phyloP scores from a whole-genome alignment of 805 yeast species.

The Ogataea polymorpha region DNA sequence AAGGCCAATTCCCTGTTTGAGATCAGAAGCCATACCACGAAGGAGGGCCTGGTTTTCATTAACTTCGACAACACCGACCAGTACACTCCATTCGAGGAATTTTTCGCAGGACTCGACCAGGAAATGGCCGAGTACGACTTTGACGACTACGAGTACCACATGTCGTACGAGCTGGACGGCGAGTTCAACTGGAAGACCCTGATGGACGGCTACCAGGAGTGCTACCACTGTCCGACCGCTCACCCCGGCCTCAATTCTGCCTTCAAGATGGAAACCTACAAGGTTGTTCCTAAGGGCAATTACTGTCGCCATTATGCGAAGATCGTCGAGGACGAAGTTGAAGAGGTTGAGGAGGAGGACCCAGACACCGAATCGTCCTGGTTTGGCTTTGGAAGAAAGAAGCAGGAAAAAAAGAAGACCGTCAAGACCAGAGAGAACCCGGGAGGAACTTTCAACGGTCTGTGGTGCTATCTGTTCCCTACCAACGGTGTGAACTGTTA shows the following conservation, averaged over 20 bases:
- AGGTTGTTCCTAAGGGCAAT: slow-evolving; percentile 56
- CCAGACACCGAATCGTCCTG: slow-evolving; percentile 41
- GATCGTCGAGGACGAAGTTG: slow-evolving; percentile 39
- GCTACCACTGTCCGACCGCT: slow-evolving; percentile 67
- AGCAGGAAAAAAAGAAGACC: slow-evolving; percentile 18
- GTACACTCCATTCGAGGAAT: slow-evolving; percentile 46
- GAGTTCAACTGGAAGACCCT: slow-evolving; percentile 64
- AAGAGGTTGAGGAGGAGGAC: slow-evolving; percentile 30
- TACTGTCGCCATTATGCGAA: slow-evolving; percentile 63
- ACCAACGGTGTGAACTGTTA: slow-evolving; percentile 61
- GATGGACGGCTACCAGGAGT: slow-evolving; percentile 68
- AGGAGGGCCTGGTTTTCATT: slow-evolving; percentile 55
- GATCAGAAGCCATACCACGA: slow-evolving; percentile 51
- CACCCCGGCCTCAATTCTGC: slow-evolving; percentile 59
- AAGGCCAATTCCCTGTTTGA: slow-evolving; percentile 53
- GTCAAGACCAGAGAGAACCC: slow-evolving; percentile 42
- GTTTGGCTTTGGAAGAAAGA: slow-evolving; percentile 50
- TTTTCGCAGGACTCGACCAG: slow-evolving; percentile 47
- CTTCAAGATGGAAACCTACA: slow-evolving; percentile 62
- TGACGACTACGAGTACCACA: slow-evolving; percentile 58
- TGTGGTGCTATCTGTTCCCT: slow-evolving; percentile 62
- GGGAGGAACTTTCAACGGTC: slow-evolving; percentile 60
- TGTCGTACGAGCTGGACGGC: slow-evolving; percentile 63
- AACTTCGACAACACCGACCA: slow-evolving; percentile 48
- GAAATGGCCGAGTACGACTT: slow-evolving; percentile 60